Evolutionary conservation across 2,329 filamentous ascomycete species (phyloP).

Genomic region (Coniochaeta pulveracea): DNA sequence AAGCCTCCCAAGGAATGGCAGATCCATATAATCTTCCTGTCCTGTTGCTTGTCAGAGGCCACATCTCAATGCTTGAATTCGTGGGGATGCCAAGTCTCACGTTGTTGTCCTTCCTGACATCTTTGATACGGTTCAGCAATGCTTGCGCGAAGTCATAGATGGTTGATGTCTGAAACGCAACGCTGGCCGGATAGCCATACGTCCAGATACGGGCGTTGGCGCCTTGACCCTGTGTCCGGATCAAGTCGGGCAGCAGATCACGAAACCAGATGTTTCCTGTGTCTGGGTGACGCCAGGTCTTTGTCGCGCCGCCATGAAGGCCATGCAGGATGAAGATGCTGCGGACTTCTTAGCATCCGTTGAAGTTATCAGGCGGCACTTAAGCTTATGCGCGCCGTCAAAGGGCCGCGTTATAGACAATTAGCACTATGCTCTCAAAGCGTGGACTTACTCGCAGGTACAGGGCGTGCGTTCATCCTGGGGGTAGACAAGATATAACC

Average conservation of each 20-base stretch:
- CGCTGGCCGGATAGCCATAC: slow-evolving; percentile 4
- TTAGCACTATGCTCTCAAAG: too few species aligned
- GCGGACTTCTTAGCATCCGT: too few species aligned
- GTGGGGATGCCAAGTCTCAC: neutral
- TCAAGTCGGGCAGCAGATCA: slow-evolving; percentile 1
- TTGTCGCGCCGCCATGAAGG: slow-evolving; percentile 5
- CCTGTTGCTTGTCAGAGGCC: neutral
- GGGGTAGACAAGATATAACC: slow-evolving; percentile 3
- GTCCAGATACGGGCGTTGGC: slow-evolving; percentile 5
- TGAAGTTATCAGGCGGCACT: too few species aligned
- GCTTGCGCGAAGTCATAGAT: slow-evolving; percentile 5
- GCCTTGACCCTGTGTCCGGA: slow-evolving; percentile 1
- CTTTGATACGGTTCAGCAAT: slow-evolving; percentile 1
- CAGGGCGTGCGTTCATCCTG: slow-evolving; percentile 3
- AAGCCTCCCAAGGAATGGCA: slow-evolving; percentile 4
- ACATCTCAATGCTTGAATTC: too few species aligned
- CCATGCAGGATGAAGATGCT: slow-evolving; percentile 3
- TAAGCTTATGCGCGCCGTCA: too few species aligned
- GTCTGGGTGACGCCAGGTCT: slow-evolving; percentile 4
- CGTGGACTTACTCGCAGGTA: slow-evolving; percentile 4
- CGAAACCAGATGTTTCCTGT: slow-evolving; percentile 3
- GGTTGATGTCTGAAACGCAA: slow-evolving; percentile 2
- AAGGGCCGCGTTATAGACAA: too few species aligned
- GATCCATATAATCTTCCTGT: slow-evolving; percentile 3
- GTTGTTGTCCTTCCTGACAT: slow-evolving; percentile 3